phyloP scores from a whole-genome alignment of 2,329 filamentous ascomycete genomes.

The Plectosphaerella sp. region DNA sequence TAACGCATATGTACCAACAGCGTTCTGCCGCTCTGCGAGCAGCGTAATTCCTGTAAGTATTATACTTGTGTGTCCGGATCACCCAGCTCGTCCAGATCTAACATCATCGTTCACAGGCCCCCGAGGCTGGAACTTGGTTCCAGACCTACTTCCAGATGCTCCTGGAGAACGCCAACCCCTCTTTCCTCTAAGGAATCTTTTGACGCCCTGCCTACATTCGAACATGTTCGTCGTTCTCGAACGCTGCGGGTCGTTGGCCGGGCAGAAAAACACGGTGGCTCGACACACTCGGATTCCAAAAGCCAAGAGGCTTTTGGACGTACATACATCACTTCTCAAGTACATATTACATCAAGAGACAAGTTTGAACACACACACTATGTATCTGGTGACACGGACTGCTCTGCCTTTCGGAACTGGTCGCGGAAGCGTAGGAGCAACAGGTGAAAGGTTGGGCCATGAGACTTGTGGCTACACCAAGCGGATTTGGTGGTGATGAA shows the following conservation, averaged over 20 bases:
- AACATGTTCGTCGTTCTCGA: not conserved
- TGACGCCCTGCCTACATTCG: not conserved
- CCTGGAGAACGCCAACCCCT: conserved; percentile 49
- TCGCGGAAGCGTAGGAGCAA: not conserved
- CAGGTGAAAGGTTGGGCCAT: not conserved
- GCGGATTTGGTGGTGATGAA: not conserved
- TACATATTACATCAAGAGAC: not conserved
- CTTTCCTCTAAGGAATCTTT: conserved; percentile 27
- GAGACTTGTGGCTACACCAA: not conserved
- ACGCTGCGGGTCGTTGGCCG: not conserved
- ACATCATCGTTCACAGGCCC: conserved; percentile 31
- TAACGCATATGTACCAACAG: no score
- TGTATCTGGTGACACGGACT: not conserved
- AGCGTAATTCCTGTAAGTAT: no score
- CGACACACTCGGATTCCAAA: not conserved
- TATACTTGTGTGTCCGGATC: not conserved
- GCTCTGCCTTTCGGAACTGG: no score
- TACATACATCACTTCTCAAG: not conserved
- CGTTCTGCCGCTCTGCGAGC: no score
- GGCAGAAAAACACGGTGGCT: not conserved
- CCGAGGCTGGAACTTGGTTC: conserved; percentile 68
- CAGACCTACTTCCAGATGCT: conserved; percentile 55
- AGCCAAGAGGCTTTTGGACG: not conserved
- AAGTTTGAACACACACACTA: not conserved
- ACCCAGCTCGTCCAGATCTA: not conserved